phyloP scores from a whole-genome alignment of 495 filamentous ascomycete species.

The Amphirosellinia nigrospora region DNA sequence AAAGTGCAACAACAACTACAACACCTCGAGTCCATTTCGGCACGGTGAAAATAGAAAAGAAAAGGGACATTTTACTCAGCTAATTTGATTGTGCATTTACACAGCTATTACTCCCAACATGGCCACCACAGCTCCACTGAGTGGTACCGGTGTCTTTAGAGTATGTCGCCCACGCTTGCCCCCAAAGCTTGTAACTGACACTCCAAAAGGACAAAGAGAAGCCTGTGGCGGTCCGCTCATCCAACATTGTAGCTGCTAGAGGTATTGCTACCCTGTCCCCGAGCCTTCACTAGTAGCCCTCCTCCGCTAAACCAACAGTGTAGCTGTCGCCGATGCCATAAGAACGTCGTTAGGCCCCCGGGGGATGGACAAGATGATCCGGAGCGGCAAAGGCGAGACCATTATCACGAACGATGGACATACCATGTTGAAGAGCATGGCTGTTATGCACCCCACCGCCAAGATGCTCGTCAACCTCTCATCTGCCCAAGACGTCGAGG shows the following conservation, averaged over 20 bases:
- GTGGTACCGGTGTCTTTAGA: conserved; percentile 73
- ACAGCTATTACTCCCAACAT: conserved; percentile 54
- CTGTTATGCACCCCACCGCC: conserved; percentile 96
- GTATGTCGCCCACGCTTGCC: conserved; percentile 53
- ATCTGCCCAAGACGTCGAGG: conserved; percentile 96
- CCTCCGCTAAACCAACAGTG: conserved; percentile 21
- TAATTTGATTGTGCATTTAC: not conserved
- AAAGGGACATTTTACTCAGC: not conserved
- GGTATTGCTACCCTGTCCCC: conserved; percentile 57
- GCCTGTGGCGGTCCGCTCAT: conserved; percentile 91
- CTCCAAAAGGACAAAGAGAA: conserved; percentile 89
- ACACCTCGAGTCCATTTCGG: not conserved
- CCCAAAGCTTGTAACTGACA: conserved; percentile 49
- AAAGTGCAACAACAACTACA: not conserved
- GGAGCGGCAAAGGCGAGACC: conserved; percentile 93
- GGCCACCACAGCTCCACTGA: conserved; percentile 65
- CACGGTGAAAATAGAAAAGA: not conserved
- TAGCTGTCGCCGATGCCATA: conserved; percentile 96
- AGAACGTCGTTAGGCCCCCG: conserved; percentile 70
- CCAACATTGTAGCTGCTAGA: conserved; percentile 96
- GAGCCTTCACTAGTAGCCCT: not conserved
- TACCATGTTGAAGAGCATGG: conserved; percentile 98
- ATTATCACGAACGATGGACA: conserved; percentile 99
- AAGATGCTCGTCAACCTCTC: conserved; percentile 99
- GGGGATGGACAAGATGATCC: conserved; percentile 99